These are phyloP conservation scores for Leccinellum luteum DNA, from an alignment of 768 basidiomycete species.

Conservation along the genomic window DNA sequence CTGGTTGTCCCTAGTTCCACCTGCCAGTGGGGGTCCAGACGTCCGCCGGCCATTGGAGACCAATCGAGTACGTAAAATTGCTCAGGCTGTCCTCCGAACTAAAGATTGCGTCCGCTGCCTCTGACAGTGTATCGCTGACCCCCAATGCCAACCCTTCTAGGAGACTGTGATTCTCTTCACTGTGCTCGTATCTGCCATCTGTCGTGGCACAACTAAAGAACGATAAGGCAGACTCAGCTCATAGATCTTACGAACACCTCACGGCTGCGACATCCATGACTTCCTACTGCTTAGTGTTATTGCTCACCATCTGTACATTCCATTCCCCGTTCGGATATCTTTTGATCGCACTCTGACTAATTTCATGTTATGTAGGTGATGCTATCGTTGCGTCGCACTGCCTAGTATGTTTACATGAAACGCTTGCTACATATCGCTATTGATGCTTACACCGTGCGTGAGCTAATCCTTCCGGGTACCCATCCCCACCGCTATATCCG, in stretches of 20 bases:
- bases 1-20: slow-evolving; percentile 20
- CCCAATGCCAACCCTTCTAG: slow-evolving; percentile 36
- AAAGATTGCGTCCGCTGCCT: slow-evolving; percentile 32
- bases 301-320: slow-evolving; percentile 78
- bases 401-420: not conserved
- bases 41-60: too few species aligned
- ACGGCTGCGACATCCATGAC: slow-evolving; percentile 77
- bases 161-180: slow-evolving; percentile 30
- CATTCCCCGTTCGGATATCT: slow-evolving; percentile 39
- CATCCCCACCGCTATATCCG: not conserved
- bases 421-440: not conserved
- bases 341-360: not conserved
- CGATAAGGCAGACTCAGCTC: not conserved
- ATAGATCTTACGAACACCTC: not conserved
- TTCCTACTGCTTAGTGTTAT: slow-evolving; percentile 84
- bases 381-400: not conserved
- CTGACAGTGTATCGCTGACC: slow-evolving; percentile 37
- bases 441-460: not conserved
- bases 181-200: slow-evolving; percentile 7
- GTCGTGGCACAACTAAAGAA: slow-evolving; percentile 42
- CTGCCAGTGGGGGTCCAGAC: slow-evolving; percentile 53
- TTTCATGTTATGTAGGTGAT: not conserved
- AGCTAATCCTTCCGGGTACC: not conserved
- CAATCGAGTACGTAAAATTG: slow-evolving; percentile 41
- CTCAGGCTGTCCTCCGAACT: slow-evolving; percentile 41